Evolutionary conservation across 176 grass and related monocot genomes (phyloP), one percentile per base, ranked within the genome.

Genomic region (Musa itinerans): DNA sequence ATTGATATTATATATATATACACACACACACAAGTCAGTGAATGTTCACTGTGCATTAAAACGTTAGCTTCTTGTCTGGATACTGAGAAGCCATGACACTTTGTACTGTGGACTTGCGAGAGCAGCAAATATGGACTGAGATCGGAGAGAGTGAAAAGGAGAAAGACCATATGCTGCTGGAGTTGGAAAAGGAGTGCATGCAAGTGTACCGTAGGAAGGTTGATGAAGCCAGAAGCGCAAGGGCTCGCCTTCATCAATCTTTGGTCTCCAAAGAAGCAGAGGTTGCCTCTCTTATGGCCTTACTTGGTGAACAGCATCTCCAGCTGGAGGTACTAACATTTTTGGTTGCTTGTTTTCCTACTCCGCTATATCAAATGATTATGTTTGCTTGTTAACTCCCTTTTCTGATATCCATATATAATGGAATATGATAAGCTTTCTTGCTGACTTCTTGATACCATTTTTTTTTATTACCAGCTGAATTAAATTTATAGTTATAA

Each of bases 181-280:
- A 99, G 86, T 84, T 99, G 2, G 88, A 99, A 81, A 86, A 79
- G 50, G 90, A 99, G 80, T 99, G 95, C 81, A 92, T 92, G 95
- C 83, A 73, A 77, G 95, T 94, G 6, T 99, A 94, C 62, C 81
- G 83, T 72, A 80, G 69, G 68, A 94, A 87, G 82, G 88, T 99
- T 11, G 90, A 99, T n/a, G 86, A 92, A 86, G 89, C 88, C 25
- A 89, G 73, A 76, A 78, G 83, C 9, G 84, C 85, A 62, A 84
- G 88, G 73, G 56, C 81, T 8, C 80, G 83, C 54, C 95, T 99
- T 52, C 88, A 88, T 53, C 95, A 92, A 65, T 86, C 88, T 75
- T 43, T 99, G 76, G 86, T 87, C 79, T 81, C 88, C 17, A 89
- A 82, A 77, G 90, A 99, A 80, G 88, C 95, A 62, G 90, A 99